Evolutionary conservation across 2,329 filamentous ascomycete species (phyloP).

Genomic region (Colletotrichum salicis): DNA sequence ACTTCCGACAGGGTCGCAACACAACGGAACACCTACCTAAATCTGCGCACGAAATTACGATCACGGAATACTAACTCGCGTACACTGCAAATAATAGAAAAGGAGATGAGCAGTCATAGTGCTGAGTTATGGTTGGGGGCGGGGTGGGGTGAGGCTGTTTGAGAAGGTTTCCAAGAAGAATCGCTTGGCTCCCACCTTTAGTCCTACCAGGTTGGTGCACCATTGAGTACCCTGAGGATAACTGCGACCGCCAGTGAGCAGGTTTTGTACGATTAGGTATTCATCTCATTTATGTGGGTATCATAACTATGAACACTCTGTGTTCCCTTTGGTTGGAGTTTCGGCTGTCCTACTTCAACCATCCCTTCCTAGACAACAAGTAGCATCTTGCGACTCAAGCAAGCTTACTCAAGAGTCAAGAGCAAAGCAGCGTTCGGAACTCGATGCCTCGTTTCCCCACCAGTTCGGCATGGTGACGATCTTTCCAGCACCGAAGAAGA

Average conservation of each 20-base stretch:
- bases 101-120: background rate
- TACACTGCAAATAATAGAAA: background rate
- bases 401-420: slow-evolving; percentile 45
- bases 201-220: background rate
- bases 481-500: slow-evolving; percentile 65
- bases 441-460: slow-evolving; percentile 69
- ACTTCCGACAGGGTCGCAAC: background rate
- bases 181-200: background rate
- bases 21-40: background rate
- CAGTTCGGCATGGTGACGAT: slow-evolving; percentile 69
- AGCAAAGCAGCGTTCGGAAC: slow-evolving; percentile 69
- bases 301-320: background rate
- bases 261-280: background rate
- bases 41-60: background rate
- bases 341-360: background rate
- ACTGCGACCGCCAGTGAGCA: background rate
- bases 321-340: too few species aligned
- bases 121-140: background rate
- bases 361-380: background rate
- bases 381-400: too few species aligned
- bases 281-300: background rate
- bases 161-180: slow-evolving; percentile 22
- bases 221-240: background rate
- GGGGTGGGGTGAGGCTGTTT: slow-evolving; percentile 20
- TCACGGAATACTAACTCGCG: background rate